Evolutionary conservation across 371 early-diverging fungal species (phyloP), one percentile per base, ranked within the genome.

Genomic region (Funneliformis caledonium): DNA sequence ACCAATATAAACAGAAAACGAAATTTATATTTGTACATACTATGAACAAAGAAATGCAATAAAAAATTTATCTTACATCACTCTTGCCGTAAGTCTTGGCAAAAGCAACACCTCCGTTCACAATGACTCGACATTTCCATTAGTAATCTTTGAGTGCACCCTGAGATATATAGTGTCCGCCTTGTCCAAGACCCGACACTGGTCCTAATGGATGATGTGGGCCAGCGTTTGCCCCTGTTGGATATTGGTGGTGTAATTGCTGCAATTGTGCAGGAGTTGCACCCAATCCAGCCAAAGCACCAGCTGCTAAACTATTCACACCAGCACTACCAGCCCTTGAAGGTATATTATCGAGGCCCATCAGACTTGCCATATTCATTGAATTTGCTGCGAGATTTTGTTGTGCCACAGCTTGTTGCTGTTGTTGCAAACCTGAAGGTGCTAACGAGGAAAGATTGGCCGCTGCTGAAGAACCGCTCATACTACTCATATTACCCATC

Each of bases 321-420:
- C 19, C 16, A 37, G 42, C 37, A 19, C 75, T 42, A 31, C 56
- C 75, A 16, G 37, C 75, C 16, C 52, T 26, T 12, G 56, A 33
- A 5, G 52, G n/a, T 22, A 56, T 48, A 37, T 52, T 75, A 59
- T 33, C 48, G 22, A 75, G 48, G 16, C 75, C 60, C 75, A 75
- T 75, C 59, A 75, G 52, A 59, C 33, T 48, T 31, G 75, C 60
- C 75, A 75, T 75, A n/a, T 75, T 75, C 42, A 70, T 56, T 56
- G 56, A 56, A 56, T 56, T 45, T 42, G 4, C 45, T 43, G 70
- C 8, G 11, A 70, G 70, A 70, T 43, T 43, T 45, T 70, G 72
- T 47, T 33, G 42, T n/a, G 47, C 43, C 10, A 70, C 43, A n/a
- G 42, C 45, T n/a, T 70, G 72, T 10, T 73, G 74, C 22, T 52